These are phyloP conservation scores for Kregervanrija pseudodelftensis DNA, from an alignment of 805 yeast species.

Conservation along the genomic window DNA sequence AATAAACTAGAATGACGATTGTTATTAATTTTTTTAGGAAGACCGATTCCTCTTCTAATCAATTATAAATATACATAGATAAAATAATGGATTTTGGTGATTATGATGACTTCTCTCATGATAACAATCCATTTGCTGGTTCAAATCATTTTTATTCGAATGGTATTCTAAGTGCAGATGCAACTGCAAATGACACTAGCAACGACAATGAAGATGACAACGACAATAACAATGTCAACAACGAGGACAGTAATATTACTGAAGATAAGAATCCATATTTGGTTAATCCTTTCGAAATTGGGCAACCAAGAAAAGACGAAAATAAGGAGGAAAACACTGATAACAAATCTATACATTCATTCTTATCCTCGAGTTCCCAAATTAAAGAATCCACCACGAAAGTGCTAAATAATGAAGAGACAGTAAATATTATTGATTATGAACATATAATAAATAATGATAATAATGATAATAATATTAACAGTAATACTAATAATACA, in stretches of 20 bases:
- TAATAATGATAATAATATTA: slow-evolving; percentile 1
- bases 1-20: too few relatives aligned
- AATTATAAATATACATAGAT: too few relatives aligned
- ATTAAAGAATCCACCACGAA: too few relatives aligned
- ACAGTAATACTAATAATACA: slow-evolving; percentile 5
- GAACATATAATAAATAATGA: not conserved
- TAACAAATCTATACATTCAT: too few relatives aligned
- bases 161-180: slow-evolving; percentile 14
- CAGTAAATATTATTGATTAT: not conserved
- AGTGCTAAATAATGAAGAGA: not conserved
- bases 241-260: too few relatives aligned
- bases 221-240: not conserved
- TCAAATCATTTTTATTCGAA: slow-evolving; percentile 25
- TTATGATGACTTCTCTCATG: slow-evolving; percentile 26
- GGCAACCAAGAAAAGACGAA: too few relatives aligned
- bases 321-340: too few relatives aligned
- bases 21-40: too few relatives aligned
- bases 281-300: too few relatives aligned
- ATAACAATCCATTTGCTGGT: slow-evolving; percentile 31
- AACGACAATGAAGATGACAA: slow-evolving; percentile 1
- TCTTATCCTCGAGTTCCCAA: too few relatives aligned
- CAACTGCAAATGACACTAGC: not conserved
- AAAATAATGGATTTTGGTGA: slow-evolving; percentile 21
- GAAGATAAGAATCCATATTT: too few relatives aligned
- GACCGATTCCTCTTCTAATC: too few relatives aligned